Evolutionary conservation across 495 filamentous ascomycete genomes (phyloP).

Genomic region (Haplographium delicatum): DNA sequence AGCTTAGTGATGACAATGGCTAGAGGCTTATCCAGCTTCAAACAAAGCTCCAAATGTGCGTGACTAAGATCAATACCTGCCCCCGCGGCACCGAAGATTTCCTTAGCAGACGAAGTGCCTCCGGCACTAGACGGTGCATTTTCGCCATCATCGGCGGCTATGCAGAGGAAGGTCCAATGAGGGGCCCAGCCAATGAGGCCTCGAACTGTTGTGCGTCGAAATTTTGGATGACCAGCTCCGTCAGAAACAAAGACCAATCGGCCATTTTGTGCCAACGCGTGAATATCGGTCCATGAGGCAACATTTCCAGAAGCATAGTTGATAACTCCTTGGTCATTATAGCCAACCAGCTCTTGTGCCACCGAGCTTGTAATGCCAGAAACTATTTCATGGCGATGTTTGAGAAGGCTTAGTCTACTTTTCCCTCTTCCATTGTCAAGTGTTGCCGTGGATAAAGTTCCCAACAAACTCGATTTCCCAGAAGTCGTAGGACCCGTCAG

Average conservation of each 20-base stretch:
- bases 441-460: constrained; percentile 79
- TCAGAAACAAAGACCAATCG: constrained; percentile 85
- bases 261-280: constrained; percentile 56
- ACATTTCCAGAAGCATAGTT: constrained; percentile 86
- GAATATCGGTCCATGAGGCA: constrained; percentile 91
- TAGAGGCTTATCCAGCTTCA: constrained; percentile 69
- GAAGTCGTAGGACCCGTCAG: constrained; percentile 87
- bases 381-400: constrained; percentile 89
- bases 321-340: constrained; percentile 55
- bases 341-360: constrained; percentile 87
- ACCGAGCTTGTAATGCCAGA: constrained; percentile 92
- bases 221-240: constrained; percentile 83
- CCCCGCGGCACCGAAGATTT: constrained; percentile 45
- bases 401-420: constrained; percentile 78
- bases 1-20: constrained; percentile 85
- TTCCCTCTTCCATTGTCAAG: constrained; percentile 90
- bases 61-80: constrained; percentile 60
- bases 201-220: constrained; percentile 78
- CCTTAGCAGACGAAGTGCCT: constrained; percentile 38
- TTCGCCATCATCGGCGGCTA: constrained; percentile 72
- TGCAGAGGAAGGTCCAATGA: constrained; percentile 76
- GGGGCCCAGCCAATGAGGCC: constrained; percentile 94
- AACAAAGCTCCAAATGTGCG: constrained; percentile 81
- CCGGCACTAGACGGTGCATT: constrained; percentile 27
- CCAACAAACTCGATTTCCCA: constrained; percentile 87